These are phyloP conservation scores for Musa schizocarpa DNA, from an alignment of 176 grass and related monocot genomes.

Conservation along the genomic window DNA sequence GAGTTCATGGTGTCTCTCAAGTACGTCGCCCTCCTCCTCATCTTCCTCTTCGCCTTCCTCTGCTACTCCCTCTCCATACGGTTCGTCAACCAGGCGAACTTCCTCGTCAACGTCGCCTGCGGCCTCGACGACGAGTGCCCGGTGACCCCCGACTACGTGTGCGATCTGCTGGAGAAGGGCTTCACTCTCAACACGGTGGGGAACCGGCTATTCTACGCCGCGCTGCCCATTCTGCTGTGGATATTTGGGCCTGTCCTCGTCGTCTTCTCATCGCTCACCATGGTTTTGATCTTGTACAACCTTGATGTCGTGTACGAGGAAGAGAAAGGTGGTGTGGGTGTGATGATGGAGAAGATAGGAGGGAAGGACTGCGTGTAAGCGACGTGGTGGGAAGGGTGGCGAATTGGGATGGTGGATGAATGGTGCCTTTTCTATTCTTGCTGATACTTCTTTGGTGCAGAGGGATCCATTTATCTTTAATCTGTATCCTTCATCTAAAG, in stretches of 20 bases:
- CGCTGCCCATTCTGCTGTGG: constrained; percentile 65
- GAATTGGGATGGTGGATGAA: too few species aligned
- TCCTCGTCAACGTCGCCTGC: constrained; percentile 54
- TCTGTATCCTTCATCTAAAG: too few species aligned
- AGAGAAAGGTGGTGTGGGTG: background rate
- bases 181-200: constrained; percentile 53
- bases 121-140: background rate
- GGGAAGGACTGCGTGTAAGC: background rate
- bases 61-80: constrained; percentile 64
- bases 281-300: constrained; percentile 46
- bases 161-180: constrained; percentile 38
- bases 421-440: too few species aligned
- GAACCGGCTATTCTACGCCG: constrained; percentile 57
- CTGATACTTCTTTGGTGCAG: too few species aligned
- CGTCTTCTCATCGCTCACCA: constrained; percentile 36
- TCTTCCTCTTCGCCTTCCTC: constrained; percentile 77
- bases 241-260: constrained; percentile 61
- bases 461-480: too few species aligned
- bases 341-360: background rate
- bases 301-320: constrained; percentile 35
- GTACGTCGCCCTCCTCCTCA: constrained; percentile 39
- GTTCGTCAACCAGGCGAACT: constrained; percentile 52
- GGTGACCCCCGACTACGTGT: constrained; percentile 36
- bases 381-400: background rate
- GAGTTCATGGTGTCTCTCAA: constrained; percentile 53